Base-by-base conservation (phyloP, 495 filamentous ascomycete species). In the Neurospora discreta region DNA sequence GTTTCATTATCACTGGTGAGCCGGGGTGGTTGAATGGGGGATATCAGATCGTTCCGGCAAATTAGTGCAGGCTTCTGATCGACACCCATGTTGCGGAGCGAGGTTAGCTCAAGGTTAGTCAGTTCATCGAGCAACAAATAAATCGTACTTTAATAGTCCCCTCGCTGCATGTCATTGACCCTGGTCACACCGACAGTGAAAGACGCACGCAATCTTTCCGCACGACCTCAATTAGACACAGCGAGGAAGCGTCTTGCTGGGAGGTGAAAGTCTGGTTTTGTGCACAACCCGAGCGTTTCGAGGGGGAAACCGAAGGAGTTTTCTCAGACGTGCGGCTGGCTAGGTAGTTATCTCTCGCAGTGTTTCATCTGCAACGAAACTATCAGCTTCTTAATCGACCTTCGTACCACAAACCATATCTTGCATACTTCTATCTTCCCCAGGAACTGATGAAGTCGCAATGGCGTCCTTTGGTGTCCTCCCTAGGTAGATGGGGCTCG, bases 201-300 rank as follows among this genome's bases (percentile, higher is more conserved):
- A 3, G 26, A 65, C 52, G 33, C 0, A 70, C 23, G 43, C 39
- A 43, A 75, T 75, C 20, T 15, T 58, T 20, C 8, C 10, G 43
- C n/a, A 46, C n/a, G 20, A 46, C n/a, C 26, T 58, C 68, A 43
- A 77, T 68, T 72, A 33, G 44, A 71, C 43, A 69, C 33, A 11
- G 68, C 68, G 68, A 38, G 16, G 4, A 26, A 13, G 36, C n/a
- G 16, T 20, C 15, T 30, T 26, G 11, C 11, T 26, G 11, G 11
- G 46, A 26, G 68, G 3, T 20, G 1, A 43, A 69, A 41, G 33
- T 3, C 33, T 69, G 9, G 68, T 16, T 36, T 33, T 15, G 26
- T 30, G 23, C 52, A 58, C 11, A 26, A 6, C 10, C 13, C 7
- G 1, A 15, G 46, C 46, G 46, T 15, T 52, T 60, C 15, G 26